Evolutionary conservation across 441 rosid genomes (phyloP), one percentile per base, ranked within the genome.

Genomic region (Manihot esculenta): DNA sequence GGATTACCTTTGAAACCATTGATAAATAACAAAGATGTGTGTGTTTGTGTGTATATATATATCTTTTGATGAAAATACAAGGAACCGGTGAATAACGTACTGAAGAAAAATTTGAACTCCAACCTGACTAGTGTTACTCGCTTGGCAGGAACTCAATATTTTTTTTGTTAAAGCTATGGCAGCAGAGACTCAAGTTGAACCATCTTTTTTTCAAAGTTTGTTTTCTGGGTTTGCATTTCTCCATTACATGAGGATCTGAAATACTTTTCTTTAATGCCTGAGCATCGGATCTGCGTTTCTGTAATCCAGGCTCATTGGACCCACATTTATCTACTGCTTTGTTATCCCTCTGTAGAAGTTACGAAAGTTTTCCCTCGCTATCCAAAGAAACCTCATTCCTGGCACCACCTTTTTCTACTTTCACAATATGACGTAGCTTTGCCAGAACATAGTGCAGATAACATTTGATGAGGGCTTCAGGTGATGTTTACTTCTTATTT

Each of bases 131-230:
- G 26, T 10, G 64, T 38, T 61, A 61, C 24, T n/a, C 17, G 47
- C 3, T 61, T 2, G 66, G 51, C 50, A 42, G 51, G n/a, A 62
- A 10, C 14, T 42, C 23, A 7, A 23, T 33, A 5, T 20, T 11
- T 4, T 11, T 42, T 41, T 62, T 69, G 49, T 54, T n/a, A 23
- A 48, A 56, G 12, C 44, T 2, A 60, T 21, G 27, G 73, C 76
- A 76, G 63, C 72, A 77, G 7, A 57, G 12, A 15, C 57, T 15
- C 23, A 56, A 60, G 64, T 63, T 50, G 67, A 68, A 42, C 74
- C 61, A 69, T 58, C 68, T 68, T 57, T 63, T 30, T 26, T 53
- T 53, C 17, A 11, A 14, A 48, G 33, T 64, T 15, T 11, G 48
- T 66, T 67, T 61, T 42, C 60, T 26, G 45, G 59, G 4, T 57